Evolutionary conservation across 1,139 yeast species (phyloP).

Genomic region (Wickerhamomyces sp.): DNA sequence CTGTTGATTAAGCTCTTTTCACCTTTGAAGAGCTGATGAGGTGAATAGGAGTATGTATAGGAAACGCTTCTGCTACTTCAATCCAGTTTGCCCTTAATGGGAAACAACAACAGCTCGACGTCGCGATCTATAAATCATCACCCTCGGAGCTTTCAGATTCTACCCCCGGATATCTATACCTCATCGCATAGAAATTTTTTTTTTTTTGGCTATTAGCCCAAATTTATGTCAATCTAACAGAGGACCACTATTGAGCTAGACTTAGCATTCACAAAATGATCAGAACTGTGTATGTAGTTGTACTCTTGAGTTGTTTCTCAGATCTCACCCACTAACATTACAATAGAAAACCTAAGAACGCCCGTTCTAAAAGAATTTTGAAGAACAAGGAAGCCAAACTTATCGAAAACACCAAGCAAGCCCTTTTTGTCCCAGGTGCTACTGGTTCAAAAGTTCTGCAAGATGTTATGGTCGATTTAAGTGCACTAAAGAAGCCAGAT

Average conservation of each 20-base stretch:
- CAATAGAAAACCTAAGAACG: slow-evolving; percentile 74
- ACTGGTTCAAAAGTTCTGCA: slow-evolving; percentile 76
- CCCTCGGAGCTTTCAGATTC: too few relatives aligned
- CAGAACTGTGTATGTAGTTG: slow-evolving; percentile 42
- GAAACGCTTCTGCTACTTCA: too few relatives aligned
- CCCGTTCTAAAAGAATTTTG: slow-evolving; percentile 91
- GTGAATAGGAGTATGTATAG: too few relatives aligned
- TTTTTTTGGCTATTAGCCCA: too few relatives aligned
- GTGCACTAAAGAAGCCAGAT: slow-evolving; percentile 89
- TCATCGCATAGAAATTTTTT: slow-evolving; percentile 7
- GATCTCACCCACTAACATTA: slow-evolving; percentile 1
- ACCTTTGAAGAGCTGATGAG: too few relatives aligned
- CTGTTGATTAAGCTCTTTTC: too few relatives aligned
- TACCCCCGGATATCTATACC: slow-evolving; percentile 3
- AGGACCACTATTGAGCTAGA: not conserved
- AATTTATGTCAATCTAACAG: too few relatives aligned
- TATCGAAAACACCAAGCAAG: slow-evolving; percentile 85
- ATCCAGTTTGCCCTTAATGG: too few relatives aligned
- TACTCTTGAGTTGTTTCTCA: not conserved
- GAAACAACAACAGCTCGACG: too few relatives aligned
- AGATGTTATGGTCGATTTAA: slow-evolving; percentile 84
- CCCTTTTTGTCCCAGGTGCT: slow-evolving; percentile 87
- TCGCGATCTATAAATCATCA: too few relatives aligned
- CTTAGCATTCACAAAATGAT: slow-evolving; percentile 38
- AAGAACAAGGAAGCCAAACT: slow-evolving; percentile 86